Evolutionary conservation across 169 alveolate genomes (phyloP).

Genomic region (Theileria luwenshuni): DNA sequence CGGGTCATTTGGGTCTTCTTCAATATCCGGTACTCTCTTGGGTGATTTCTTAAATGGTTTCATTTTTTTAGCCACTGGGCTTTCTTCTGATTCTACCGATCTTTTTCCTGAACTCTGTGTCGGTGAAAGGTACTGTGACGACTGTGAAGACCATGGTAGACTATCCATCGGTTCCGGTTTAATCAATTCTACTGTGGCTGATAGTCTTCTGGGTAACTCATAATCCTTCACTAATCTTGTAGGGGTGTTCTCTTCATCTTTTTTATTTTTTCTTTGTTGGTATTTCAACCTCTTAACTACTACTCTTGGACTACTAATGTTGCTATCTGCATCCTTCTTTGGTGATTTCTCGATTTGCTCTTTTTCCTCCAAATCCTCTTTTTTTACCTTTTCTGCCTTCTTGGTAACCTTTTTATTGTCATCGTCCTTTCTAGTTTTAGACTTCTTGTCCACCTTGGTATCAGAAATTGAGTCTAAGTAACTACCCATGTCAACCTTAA

Average conservation of each 20-base stretch:
- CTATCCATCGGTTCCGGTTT: not conserved
- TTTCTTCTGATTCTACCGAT: not conserved
- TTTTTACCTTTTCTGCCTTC: not conserved
- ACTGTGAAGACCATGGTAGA: not conserved
- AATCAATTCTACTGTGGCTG: not conserved
- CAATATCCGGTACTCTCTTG: not conserved
- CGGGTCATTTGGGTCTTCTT: not conserved
- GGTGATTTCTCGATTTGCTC: not conserved
- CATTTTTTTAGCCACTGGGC: not conserved
- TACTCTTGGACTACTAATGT: not conserved
- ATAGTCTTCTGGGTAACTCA: no score
- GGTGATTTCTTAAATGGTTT: not conserved
- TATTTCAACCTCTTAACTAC: not conserved
- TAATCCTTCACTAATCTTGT: not conserved
- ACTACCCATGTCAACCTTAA: constrained; percentile 13
- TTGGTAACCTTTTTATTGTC: not conserved
- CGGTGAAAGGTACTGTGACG: not conserved
- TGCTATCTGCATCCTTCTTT: not conserved
- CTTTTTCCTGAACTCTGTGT: not conserved
- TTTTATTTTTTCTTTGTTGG: not conserved
- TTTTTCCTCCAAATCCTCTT: no score
- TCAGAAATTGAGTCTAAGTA: not conserved
- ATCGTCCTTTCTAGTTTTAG: not conserved
- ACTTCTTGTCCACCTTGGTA: not conserved
- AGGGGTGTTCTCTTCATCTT: not conserved